Evolutionary conservation across 1,284 basidiomycete genomes (phyloP).

Genomic region (Blastosporella zonata): DNA sequence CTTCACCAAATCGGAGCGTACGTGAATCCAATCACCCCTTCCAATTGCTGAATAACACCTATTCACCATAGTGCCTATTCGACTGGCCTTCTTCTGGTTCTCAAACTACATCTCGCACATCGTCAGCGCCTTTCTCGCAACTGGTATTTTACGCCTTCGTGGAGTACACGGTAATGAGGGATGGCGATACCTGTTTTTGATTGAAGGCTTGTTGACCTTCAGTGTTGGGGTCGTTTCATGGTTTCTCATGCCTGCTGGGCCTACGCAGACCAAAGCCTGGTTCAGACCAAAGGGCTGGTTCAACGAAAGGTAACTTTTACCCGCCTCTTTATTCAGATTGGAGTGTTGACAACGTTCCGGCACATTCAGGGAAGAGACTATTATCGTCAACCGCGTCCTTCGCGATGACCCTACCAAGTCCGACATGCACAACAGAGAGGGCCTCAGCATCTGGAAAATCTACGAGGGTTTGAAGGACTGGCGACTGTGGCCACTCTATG

Average conservation of each 20-base stretch:
- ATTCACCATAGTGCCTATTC: conserved; percentile 48
- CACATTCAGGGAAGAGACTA: conserved; percentile 44
- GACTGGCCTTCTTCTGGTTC: conserved; percentile 70
- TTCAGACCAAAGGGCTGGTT: conserved; percentile 59
- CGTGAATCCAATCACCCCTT: conserved; percentile 16
- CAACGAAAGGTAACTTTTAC: conserved; percentile 30
- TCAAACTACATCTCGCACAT: conserved; percentile 56
- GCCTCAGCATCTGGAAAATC: conserved; percentile 44
- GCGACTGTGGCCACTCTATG: conserved; percentile 55
- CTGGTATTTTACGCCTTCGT: conserved; percentile 58
- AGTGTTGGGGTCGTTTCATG: conserved; percentile 56
- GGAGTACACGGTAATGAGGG: conserved; percentile 52
- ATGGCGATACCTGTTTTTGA: conserved; percentile 60
- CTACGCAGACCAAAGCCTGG: conserved; percentile 67
- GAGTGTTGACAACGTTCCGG: background rate
- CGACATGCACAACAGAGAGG: conserved; percentile 65
- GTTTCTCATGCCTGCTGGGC: conserved; percentile 65
- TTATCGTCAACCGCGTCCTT: conserved; percentile 58
- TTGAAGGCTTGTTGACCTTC: conserved; percentile 56
- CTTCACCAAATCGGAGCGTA: conserved; percentile 58
- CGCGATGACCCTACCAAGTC: conserved; percentile 59
- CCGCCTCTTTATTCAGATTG: background rate
- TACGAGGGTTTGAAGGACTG: conserved; percentile 47
- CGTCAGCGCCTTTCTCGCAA: conserved; percentile 59
- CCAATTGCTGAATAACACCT: background rate